These are phyloP conservation scores for Lasiosphaeris hirsuta DNA, from an alignment of 495 filamentous ascomycete species.

Conservation along the genomic window DNA sequence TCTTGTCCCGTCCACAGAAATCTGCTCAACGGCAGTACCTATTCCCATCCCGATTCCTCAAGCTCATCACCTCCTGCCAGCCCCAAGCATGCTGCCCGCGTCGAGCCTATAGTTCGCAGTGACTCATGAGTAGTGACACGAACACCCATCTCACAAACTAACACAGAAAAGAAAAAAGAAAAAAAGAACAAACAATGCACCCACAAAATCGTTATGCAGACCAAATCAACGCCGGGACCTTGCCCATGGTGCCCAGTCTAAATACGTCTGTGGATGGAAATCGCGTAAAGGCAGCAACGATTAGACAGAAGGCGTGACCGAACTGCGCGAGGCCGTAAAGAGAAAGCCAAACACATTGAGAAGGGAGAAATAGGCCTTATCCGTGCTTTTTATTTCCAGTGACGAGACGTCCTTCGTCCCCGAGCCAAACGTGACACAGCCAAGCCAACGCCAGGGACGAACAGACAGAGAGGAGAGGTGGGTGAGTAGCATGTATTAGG, in stretches of 20 bases:
- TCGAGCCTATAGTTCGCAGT: too few relatives aligned
- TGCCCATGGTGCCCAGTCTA: background rate
- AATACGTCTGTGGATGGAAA: background rate
- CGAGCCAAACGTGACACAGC: background rate
- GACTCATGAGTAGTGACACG: background rate
- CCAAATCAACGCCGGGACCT: background rate
- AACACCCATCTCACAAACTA: background rate
- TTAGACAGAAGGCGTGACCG: background rate
- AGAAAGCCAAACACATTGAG: conserved; percentile 2
- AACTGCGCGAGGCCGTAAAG: background rate
- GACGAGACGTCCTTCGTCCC: background rate
- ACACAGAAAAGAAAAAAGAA: background rate
- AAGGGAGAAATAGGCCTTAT: conserved; percentile 1
- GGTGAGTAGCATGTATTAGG: conserved; percentile 13
- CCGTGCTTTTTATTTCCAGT: background rate
- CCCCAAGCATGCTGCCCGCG: too few relatives aligned
- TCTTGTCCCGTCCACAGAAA: too few relatives aligned
- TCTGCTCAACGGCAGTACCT: too few relatives aligned
- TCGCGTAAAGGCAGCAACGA: background rate
- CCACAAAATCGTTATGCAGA: background rate
- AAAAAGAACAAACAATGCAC: background rate
- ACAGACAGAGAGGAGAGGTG: background rate
- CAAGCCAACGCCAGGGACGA: background rate
- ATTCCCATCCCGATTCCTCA: too few relatives aligned
- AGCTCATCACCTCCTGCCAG: too few relatives aligned